Evolutionary conservation across 2,329 filamentous ascomycete genomes (phyloP), one percentile per base, ranked within the genome.

Genomic region (Raffaelea arxii): DNA sequence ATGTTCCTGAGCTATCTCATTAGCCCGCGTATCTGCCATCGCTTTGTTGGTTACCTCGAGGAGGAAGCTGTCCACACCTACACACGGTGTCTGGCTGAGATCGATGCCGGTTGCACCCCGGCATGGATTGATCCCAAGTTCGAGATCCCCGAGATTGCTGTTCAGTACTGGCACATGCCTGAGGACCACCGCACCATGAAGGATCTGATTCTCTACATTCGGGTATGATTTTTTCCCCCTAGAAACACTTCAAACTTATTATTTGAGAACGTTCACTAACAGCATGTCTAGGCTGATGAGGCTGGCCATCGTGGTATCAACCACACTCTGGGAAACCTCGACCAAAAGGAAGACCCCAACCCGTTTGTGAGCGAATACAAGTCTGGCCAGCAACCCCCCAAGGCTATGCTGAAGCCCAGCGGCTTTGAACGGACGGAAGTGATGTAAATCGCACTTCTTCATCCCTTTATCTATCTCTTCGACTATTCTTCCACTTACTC

Each of bases 51-150:
- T 2, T 97, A 97, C 57, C 79, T 98, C 12, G 92, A 98, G 65
- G 92, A 98, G 63, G 92, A 98, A 65, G 92, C 92, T 9, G 91
- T 97, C 2, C 77, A 94, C 59, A 98, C 92, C 0, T 98, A 98
- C 69, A 92, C 88, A 1, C 81, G 89, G 43, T 86, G 88, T 50
- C 85, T 97, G 56, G 72, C 80, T 54, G 92, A 97, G 59, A 77
- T 98, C 22, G 90, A 97, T 49, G 74, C 76, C 3, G 91, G 91
- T n/a, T 77, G 79, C 49, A 69, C 96, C 14, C 89, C 90, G 1
- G 80, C 80, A 56, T 98, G 92, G 90, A 71, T 78, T 23, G 72
- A 78, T 50, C 65, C 69, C 2, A 75, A 80, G 7, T 82, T 94
- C 58, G 57, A 74, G 45, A 87, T 92, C 3, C 92, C 92, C 0